Base-by-base conservation (phyloP, 23 red algal species). In the Agarophyton chilense region DNA sequence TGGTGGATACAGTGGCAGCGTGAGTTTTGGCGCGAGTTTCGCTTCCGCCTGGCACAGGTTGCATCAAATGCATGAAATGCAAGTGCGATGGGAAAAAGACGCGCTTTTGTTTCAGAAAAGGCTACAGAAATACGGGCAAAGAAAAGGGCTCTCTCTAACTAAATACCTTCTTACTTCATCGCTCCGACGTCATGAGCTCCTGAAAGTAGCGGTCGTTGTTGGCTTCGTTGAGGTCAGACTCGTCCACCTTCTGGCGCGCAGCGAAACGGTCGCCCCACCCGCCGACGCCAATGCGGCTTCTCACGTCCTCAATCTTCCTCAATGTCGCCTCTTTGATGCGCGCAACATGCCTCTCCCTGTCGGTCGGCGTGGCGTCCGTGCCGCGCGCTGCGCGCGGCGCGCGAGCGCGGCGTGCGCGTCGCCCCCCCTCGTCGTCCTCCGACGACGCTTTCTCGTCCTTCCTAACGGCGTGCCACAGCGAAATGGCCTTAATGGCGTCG, bases 161-260 rank as follows among this genome's bases (percentile, higher is more conserved):
- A 47, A 6, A 47, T 47, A 12, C 44, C 7, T 47, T 47, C 44
- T 47, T 12, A 55, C 3, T 14, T 65, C 60, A 65, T 14, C 31
- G 4, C 6, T 65, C 60, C 21, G 60, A 25, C 25, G 25, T 65
- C 80, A 84, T 84, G 22, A 84, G 80, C 31, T 84, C 35, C 80
- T 64, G 58, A 31, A 84, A 84, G 61, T 84, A 84, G 22, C 43
- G 43, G 47, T 84, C 80, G 47, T 84, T 35, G 39, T 82, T 82
- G 10, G 51, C 40, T 52, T 82, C 78, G 25, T 49, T 41, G 7
- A 82, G 52, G 40, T 84, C 80, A n/a, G 57, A 64, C 10, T 43
- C 33, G 18, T 84, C 80, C 43, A 54, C 46, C 26, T 54, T 50
- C 40, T 63, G 50, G 4, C 39, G 55, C 56, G 57, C 35, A 2